A percentile compares a stretch with the other conserved stretches of the same genome.
Evolutionary conservation across 208 protist species (phyloP).

Genomic region (Trypanosoma conorhini): DNA sequence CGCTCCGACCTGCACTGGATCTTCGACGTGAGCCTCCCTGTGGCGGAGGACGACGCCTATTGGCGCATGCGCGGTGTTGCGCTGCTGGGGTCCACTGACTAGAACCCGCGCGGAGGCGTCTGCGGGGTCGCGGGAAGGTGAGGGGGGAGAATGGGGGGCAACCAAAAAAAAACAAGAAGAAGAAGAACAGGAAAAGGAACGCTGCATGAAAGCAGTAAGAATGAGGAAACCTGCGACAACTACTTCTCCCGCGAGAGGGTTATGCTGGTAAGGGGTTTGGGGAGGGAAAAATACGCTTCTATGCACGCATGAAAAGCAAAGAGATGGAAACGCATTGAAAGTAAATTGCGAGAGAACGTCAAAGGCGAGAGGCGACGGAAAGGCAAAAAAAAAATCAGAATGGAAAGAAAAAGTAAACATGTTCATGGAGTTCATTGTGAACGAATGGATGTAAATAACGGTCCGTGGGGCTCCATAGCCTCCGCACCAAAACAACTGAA

Average conservation of each 20-base stretch:
- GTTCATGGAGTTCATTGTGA: not conserved
- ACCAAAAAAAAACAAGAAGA: slow-evolving; percentile 4
- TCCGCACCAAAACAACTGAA: not conserved
- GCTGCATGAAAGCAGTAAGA: slow-evolving; percentile 2
- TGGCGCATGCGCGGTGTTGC: slow-evolving; percentile 97
- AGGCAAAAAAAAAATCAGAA: slow-evolving; percentile 25
- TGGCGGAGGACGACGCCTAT: slow-evolving; percentile 93
- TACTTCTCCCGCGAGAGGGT: too few species aligned
- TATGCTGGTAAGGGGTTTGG: too few species aligned
- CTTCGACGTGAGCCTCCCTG: slow-evolving; percentile 95
- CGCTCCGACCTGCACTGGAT: slow-evolving; percentile 97
- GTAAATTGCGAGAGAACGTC: not conserved
- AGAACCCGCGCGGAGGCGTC: slow-evolving; percentile 13
- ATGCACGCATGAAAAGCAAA: not conserved
- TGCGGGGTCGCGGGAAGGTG: not conserved
- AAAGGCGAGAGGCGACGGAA: not conserved
- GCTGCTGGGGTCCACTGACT: slow-evolving; percentile 86
- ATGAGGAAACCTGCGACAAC: not conserved
- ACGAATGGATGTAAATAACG: not conserved
- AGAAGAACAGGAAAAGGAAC: slow-evolving; percentile 8
- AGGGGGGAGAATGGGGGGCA: not conserved
- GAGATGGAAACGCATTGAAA: not conserved
- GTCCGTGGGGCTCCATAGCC: not conserved
- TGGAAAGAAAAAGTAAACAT: not conserved
- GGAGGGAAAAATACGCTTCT: too few species aligned